A percentile compares a stretch with the other conserved stretches of the same genome.
Conservation (phyloP, 306 rosid genomes). For the Myrica gale region DNA sequence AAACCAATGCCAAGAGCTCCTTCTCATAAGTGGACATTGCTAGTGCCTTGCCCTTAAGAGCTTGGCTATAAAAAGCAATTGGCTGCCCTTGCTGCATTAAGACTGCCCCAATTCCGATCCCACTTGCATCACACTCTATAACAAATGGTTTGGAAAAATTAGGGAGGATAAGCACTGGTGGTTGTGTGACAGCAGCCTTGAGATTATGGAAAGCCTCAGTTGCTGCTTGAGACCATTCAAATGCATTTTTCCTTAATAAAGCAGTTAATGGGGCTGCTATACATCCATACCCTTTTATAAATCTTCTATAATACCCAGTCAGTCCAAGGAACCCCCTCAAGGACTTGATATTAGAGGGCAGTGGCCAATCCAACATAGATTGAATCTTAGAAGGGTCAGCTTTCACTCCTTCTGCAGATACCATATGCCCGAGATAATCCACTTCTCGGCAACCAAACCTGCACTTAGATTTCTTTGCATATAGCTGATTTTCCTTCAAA, state of each 20-base stretch:
- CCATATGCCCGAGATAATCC: neutral
- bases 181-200: neutral
- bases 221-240: neutral
- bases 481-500: neutral
- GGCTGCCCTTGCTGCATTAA: neutral
- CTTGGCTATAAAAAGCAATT: neutral
- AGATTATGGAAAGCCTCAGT: neutral
- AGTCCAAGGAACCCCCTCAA: neutral
- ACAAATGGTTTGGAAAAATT: neutral
- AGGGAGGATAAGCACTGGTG: neutral
- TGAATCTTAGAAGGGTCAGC: neutral
- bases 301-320: neutral
- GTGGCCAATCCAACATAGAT: neutral
- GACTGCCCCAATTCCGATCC: neutral
- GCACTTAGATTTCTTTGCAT: neutral
- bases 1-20: neutral
- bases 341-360: neutral
- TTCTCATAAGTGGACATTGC: neutral
- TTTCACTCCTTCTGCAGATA: rapidly evolving
- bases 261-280: neutral
- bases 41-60: neutral
- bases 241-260: neutral
- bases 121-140: neutral
- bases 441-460: neutral
- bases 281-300: neutral